These are phyloP conservation scores for Exophiala spinifera DNA, from an alignment of 2,329 filamentous ascomycete genomes.

Conservation along the genomic window DNA sequence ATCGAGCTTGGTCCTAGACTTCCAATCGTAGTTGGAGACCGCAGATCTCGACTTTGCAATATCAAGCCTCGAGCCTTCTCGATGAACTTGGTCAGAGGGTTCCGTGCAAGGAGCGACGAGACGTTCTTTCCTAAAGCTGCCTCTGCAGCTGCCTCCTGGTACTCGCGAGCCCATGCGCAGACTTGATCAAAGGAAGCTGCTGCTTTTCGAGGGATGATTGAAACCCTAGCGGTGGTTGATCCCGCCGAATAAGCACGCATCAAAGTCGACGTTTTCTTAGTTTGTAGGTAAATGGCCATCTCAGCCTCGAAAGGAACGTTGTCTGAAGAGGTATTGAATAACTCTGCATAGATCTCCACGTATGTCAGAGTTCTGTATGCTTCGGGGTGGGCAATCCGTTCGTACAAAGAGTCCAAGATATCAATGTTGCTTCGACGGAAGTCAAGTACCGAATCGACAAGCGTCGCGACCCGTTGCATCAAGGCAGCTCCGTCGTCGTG, in stretches of 20 bases:
- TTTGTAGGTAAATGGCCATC: constrained; percentile 13
- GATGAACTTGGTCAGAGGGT: constrained; percentile 45
- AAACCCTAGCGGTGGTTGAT: background rate
- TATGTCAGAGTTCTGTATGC: constrained; percentile 36
- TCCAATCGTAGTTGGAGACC: constrained; percentile 43
- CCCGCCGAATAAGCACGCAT: constrained; percentile 2
- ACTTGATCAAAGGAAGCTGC: constrained; percentile 50
- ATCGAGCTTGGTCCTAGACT: constrained; percentile 41
- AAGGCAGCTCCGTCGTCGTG: constrained; percentile 37
- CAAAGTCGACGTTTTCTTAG: constrained; percentile 5
- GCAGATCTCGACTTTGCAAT: constrained; percentile 39
- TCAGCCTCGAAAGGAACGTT: constrained; percentile 33
- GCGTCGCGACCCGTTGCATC: constrained; percentile 35
- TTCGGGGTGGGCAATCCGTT: constrained; percentile 38
- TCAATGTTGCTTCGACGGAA: constrained; percentile 37
- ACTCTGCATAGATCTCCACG: constrained; percentile 38
- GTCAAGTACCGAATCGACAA: constrained; percentile 34
- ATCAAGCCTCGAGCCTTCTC: constrained; percentile 44
- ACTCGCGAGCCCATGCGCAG: constrained; percentile 55
- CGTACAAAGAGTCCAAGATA: constrained; percentile 39
- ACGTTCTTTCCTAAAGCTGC: constrained; percentile 33
- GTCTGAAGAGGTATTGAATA: constrained; percentile 34
- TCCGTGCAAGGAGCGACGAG: constrained; percentile 29
- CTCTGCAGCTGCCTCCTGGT: constrained; percentile 49
- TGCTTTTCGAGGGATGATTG: constrained; percentile 51